Percentiles rank a stretch among this genome's conserved stretches.
phyloP scores from a whole-genome alignment of 495 filamentous ascomycete genomes.

The Delitschia confertaspora region DNA sequence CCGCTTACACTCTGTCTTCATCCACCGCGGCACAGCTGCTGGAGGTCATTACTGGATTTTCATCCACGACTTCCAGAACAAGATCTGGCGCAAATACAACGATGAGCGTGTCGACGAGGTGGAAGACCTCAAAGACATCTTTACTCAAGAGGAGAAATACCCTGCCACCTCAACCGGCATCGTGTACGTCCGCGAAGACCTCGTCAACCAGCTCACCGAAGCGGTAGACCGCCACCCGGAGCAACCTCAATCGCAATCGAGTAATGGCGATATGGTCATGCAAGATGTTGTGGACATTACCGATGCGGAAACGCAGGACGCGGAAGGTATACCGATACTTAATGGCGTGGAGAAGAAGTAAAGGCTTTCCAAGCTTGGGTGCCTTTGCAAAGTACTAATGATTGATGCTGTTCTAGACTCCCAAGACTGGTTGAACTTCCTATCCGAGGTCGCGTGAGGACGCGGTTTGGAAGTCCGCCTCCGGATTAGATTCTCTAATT shows the following conservation, averaged over 20 bases:
- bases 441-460: too few species aligned
- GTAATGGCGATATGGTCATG: neutral
- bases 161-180: conserved; percentile 77
- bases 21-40: conserved; percentile 59
- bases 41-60: conserved; percentile 97
- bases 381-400: too few species aligned
- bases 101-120: conserved; percentile 71
- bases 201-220: conserved; percentile 54
- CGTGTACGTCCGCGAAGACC: conserved; percentile 64
- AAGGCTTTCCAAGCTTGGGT: too few species aligned
- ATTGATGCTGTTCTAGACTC: too few species aligned
- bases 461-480: too few species aligned
- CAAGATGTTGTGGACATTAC: too few species aligned
- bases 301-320: conserved; percentile 19
- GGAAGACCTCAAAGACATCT: conserved; percentile 53
- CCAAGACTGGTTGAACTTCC: too few species aligned
- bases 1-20: conserved; percentile 83
- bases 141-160: conserved; percentile 38
- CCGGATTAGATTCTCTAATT: too few species aligned
- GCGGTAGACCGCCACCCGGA: conserved; percentile 45
- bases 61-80: conserved; percentile 75
- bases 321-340: too few species aligned
- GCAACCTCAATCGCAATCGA: neutral
- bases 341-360: too few species aligned
- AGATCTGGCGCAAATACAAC: conserved; percentile 90